These are phyloP conservation scores for Lactifluus subvellereus DNA, from an alignment of 768 basidiomycete species.

Conservation along the genomic window DNA sequence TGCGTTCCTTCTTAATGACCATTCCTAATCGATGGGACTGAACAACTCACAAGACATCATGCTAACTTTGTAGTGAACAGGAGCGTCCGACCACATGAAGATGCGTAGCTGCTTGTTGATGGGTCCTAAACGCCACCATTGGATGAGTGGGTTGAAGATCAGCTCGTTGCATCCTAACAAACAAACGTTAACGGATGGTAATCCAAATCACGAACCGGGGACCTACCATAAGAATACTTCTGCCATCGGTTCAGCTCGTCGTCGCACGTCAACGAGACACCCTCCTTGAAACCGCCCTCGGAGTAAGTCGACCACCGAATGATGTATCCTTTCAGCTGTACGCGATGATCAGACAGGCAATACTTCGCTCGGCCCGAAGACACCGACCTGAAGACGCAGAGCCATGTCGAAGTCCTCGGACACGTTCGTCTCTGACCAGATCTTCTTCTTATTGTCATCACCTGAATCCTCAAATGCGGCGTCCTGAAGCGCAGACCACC, in stretches of 20 bases:
- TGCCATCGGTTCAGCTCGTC: constrained; percentile 93
- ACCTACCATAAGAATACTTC: constrained; percentile 70
- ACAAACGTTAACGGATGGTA: background rate
- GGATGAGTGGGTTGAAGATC: constrained; percentile 75
- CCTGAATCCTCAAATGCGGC: constrained; percentile 65
- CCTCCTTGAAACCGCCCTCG: constrained; percentile 83
- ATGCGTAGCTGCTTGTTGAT: constrained; percentile 74
- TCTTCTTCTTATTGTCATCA: constrained; percentile 55
- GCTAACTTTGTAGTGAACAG: constrained; percentile 77
- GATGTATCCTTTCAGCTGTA: constrained; percentile 52
- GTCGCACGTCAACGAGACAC: constrained; percentile 82
- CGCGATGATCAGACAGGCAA: background rate
- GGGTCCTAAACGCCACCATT: constrained; percentile 77
- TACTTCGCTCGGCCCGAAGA: no score
- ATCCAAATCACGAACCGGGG: constrained; percentile 14
- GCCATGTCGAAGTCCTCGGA: constrained; percentile 86
- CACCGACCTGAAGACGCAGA: constrained; percentile 44
- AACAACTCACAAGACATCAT: constrained; percentile 62
- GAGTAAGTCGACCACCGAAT: constrained; percentile 87
- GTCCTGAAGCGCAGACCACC: constrained; percentile 87
- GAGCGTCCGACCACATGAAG: constrained; percentile 72
- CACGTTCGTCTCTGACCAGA: constrained; percentile 80
- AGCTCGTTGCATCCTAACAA: constrained; percentile 62
- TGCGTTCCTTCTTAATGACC: constrained; percentile 5
- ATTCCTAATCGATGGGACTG: no score